Percentiles rank a stretch among this genome's conserved stretches.
phyloP scores from a whole-genome alignment of 345 rosid species.

The Eucalyptus regnans region DNA sequence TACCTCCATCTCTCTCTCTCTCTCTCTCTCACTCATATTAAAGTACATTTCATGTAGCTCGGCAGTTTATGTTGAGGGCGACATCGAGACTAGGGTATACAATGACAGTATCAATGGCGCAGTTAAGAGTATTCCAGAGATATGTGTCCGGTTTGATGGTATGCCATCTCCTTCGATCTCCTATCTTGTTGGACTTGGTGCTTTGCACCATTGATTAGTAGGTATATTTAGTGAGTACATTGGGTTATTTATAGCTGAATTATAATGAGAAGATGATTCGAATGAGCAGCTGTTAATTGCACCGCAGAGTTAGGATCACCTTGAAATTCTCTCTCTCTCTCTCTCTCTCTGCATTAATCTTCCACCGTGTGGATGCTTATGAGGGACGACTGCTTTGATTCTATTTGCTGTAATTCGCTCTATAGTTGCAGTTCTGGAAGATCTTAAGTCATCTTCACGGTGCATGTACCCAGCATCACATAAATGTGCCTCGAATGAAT shows the following conservation, averaged over 20 bases:
- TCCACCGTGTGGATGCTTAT: neutral
- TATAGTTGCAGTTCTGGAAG: neutral
- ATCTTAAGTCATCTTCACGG: neutral
- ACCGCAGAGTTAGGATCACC: neutral
- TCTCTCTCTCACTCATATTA: neutral
- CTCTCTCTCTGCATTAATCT: neutral
- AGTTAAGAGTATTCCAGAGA: slow-evolving; percentile 75
- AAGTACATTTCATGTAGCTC: slow-evolving; percentile 42
- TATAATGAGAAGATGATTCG: neutral
- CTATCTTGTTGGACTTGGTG: neutral
- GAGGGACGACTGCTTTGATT: neutral
- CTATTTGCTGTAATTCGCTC: neutral
- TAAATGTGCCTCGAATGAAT: neutral
- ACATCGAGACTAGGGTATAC: slow-evolving; percentile 85
- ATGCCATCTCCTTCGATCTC: neutral
- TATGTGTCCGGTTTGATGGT: slow-evolving; percentile 86
- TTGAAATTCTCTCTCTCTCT: neutral
- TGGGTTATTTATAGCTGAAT: neutral
- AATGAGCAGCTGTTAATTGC: neutral
- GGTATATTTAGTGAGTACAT: neutral
- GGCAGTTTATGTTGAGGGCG: slow-evolving; percentile 92
- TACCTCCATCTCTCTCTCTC: neutral
- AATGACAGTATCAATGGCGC: slow-evolving; percentile 81
- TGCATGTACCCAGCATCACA: neutral
- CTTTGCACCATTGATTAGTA: neutral